These are phyloP conservation scores for Agroathelia rolfsii DNA, from an alignment of 1,284 basidiomycete genomes.

Conservation along the genomic window DNA sequence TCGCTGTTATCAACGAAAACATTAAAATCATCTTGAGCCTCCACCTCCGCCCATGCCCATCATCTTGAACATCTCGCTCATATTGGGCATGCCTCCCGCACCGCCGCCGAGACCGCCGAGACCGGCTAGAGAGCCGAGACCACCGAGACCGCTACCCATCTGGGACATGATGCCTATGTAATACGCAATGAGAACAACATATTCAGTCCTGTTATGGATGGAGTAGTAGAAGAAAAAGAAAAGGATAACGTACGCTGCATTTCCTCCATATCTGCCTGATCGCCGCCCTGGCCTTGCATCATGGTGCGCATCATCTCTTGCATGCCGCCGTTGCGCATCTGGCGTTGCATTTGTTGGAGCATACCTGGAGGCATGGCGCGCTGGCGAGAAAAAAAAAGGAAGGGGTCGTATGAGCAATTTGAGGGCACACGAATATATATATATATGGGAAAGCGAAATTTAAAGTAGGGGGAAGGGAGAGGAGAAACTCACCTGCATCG, in stretches of 20 bases:
- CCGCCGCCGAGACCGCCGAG: slow-evolving; percentile 52
- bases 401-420: too few species aligned
- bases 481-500: slow-evolving; percentile 62
- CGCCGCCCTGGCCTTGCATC: slow-evolving; percentile 84
- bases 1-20: not conserved
- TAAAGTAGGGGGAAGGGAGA: slow-evolving; percentile 8
- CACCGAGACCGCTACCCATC: slow-evolving; percentile 52
- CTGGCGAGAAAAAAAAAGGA: slow-evolving; percentile 34
- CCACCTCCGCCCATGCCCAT: slow-evolving; percentile 61
- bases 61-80: slow-evolving; percentile 76
- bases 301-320: slow-evolving; percentile 95
- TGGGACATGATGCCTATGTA: slow-evolving; percentile 71
- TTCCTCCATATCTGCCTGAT: slow-evolving; percentile 77
- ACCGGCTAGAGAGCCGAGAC: slow-evolving; percentile 39
- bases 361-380: slow-evolving; percentile 85
- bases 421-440: too few species aligned
- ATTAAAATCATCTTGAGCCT: slow-evolving; percentile 21
- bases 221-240: slow-evolving; percentile 6
- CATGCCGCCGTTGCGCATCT: slow-evolving; percentile 79
- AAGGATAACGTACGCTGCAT: slow-evolving; percentile 61
- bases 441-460: slow-evolving; percentile 2
- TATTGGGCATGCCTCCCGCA: slow-evolving; percentile 49
- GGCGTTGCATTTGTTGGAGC: slow-evolving; percentile 76
- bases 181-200: slow-evolving; percentile 6
- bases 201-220: slow-evolving; percentile 5